Evolutionary conservation across 2,329 filamentous ascomycete species (phyloP), one percentile per base, ranked within the genome.

Genomic region (Elsinoe arachidis): DNA sequence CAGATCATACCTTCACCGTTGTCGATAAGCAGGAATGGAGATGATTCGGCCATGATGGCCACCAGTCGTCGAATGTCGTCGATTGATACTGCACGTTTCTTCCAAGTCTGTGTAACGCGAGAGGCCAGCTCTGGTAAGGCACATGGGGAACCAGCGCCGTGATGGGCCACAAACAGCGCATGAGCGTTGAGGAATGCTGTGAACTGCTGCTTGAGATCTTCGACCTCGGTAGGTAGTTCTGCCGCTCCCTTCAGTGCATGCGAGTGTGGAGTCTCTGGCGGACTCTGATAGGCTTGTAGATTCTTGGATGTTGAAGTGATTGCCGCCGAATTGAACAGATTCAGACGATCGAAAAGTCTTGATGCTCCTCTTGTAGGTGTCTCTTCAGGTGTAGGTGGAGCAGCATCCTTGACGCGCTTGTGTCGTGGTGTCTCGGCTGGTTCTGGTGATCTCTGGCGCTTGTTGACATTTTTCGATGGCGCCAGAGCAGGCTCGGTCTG

Each of bases 111-210:
- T 5, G 75, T 72, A 44, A 75, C 67, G 6, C 71, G 69, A 21
- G 70, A 67, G 19, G 72, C 68, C 30, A 79, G 61, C 19, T 67
- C 63, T 21, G 67, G 62, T 19, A 77, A 63, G 58, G 77, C 69
- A 55, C 73, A 69, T n/a, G 76, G 70, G 14, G 72, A 68, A 5
- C 73, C 68, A 11, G 71, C 72, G 47, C 74, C 75, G 58, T 78
- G 76, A 63, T 79, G 76, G 17, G 77, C 73, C 61, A 74, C 76
- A 62, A 78, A 74, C 26, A 79, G 66, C 5, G 75, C 74, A 11
- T 78, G 67, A n/a, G 76, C 73, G 14, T 72, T 74, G 15, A 79
- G 70, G 61, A 79, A 77, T 35, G 76, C 74, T 7, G 70, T 69
- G 62, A 78, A 73, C 6, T 79, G 68, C n/a, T 66, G 63, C 51